Conservation (phyloP, 1,139 yeast species). For the Eremothecium coryli region DNA sequence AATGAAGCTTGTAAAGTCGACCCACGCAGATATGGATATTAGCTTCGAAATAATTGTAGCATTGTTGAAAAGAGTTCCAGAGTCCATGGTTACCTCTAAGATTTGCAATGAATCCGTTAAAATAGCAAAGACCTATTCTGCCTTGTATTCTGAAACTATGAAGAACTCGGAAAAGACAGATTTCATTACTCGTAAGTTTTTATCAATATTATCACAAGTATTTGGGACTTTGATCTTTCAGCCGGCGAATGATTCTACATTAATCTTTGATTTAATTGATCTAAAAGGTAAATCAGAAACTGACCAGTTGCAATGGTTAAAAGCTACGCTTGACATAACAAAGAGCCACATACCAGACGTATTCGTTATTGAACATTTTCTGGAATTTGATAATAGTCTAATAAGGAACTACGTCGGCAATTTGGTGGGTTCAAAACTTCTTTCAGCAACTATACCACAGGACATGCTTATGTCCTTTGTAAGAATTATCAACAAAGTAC, state of each 20-base stretch:
- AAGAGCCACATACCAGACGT: slow-evolving; percentile 15
- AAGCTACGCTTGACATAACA: slow-evolving; percentile 11
- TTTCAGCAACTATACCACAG: slow-evolving; percentile 16
- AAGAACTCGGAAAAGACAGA: background rate
- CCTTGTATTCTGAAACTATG: background rate
- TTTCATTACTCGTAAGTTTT: background rate
- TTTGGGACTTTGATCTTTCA: slow-evolving; percentile 2
- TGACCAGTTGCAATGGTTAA: slow-evolving; percentile 11
- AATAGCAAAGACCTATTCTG: background rate
- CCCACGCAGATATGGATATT: background rate
- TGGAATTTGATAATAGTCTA: slow-evolving; percentile 10
- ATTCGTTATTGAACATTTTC: slow-evolving; percentile 13
- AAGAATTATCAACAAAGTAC: slow-evolving; percentile 12
- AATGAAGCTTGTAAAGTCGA: background rate
- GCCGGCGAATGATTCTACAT: background rate
- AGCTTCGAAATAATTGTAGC: background rate
- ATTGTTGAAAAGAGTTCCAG: background rate
- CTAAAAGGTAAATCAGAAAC: background rate
- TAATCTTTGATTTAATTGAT: background rate
- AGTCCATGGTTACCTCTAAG: background rate
- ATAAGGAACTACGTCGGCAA: slow-evolving; percentile 17
- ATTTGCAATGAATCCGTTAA: background rate
- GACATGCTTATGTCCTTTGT: slow-evolving; percentile 11
- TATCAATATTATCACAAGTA: background rate
- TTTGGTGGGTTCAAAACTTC: slow-evolving; percentile 20